Evolutionary conservation across 495 filamentous ascomycete genomes (phyloP).

Genomic region (Bathelium albidoporum): DNA sequence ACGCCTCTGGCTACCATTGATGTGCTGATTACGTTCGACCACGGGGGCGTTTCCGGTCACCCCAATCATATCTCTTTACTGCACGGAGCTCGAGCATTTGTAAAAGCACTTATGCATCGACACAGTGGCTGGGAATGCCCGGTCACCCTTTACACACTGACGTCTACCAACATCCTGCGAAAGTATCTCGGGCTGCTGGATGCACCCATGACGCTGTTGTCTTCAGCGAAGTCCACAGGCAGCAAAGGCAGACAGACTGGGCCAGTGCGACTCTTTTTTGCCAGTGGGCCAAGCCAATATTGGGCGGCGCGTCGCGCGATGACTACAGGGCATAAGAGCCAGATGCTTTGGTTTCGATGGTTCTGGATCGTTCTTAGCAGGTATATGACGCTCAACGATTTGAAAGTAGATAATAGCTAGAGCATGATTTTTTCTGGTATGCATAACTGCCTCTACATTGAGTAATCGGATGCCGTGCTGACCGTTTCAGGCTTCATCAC

Average conservation of each 20-base stretch:
- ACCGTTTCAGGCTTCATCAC: too few species aligned
- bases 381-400: constrained; percentile 94
- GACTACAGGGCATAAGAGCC: constrained; percentile 77
- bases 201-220: constrained; percentile 49
- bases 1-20: constrained; percentile 52
- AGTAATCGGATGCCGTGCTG: too few species aligned
- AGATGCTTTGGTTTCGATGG: constrained; percentile 98
- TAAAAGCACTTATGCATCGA: constrained; percentile 49
- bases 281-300: constrained; percentile 52
- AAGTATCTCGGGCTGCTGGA: constrained; percentile 79
- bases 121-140: constrained; percentile 59
- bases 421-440: background rate
- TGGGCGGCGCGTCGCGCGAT: constrained; percentile 71
- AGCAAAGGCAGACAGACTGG: constrained; percentile 29
- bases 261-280: constrained; percentile 53
- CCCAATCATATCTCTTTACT: constrained; percentile 86
- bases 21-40: constrained; percentile 80
- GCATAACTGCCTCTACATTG: background rate
- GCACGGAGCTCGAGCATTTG: constrained; percentile 66
- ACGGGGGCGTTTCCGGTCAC: constrained; percentile 66
- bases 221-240: constrained; percentile 23
- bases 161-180: constrained; percentile 53
- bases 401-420: constrained; percentile 38
- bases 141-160: constrained; percentile 74
- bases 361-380: constrained; percentile 84